Evolutionary conservation across 2,329 filamentous ascomycete species (phyloP), one percentile per base, ranked within the genome.

Genomic region (Venturia aucupariae): DNA sequence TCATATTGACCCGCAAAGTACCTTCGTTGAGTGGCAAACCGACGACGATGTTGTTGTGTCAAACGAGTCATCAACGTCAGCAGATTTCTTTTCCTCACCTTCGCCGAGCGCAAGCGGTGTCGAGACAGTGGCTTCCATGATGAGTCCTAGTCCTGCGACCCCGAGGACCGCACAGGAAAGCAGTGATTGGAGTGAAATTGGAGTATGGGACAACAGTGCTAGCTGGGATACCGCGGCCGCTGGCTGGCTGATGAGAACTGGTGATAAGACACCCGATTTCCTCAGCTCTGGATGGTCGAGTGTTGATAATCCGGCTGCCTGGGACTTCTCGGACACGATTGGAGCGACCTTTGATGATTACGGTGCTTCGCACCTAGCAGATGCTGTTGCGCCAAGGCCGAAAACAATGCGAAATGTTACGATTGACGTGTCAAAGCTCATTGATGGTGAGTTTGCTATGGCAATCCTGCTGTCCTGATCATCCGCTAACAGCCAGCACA

Each of bases 21-120:
- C 88, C 22, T 86, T 83, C 64, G 78, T 88, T 1, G 81, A 83
- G 60, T 82, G 82, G 10, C 81, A 88, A 60, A 74, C 89, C 27
- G 79, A 83, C 59, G 68, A 62, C 8, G 57, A 38, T 24, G 65
- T 61, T 24, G 30, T 55, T 7, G 30, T 61, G 17, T 54, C 61
- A 22, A 54, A 57, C 54, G 63, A 27, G 4, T 51, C 51, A 6
- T 44, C 42, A 27, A 22, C 42, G 19, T 30, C 65, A 65, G 62
- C 10, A 41, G 19, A 65, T 13, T 17, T 57, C 22, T 63, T 63
- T 19, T 30, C 60, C 32, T 51, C 30, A 4, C 64, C 60, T 19
- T 60, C 63, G 10, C 30, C 59, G 10, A 63, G 60, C 30, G 41
- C 44, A 17, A 60, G 27, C 24, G 44, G 35, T 35, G 19, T 54